A percentile compares a stretch with the other conserved stretches of the same genome.
phyloP scores from a whole-genome alignment of 257 asterid species.

The Nicotiana sylvestris region DNA sequence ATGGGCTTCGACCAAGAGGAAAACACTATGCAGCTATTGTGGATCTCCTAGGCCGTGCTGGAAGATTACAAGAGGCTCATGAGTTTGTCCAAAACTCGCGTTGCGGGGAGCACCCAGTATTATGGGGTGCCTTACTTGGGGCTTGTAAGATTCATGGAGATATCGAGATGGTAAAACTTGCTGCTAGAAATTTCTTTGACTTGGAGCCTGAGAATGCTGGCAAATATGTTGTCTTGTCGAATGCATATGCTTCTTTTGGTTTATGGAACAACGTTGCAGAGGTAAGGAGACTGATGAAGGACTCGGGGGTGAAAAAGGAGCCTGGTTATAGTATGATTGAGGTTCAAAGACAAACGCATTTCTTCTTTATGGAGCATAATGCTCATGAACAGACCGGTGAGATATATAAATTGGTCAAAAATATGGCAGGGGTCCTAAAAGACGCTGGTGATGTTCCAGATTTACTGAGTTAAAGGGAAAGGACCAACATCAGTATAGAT shows the following conservation, averaged over 20 bases:
- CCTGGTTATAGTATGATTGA: slow-evolving; percentile 97
- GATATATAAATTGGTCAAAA: slow-evolving; percentile 45
- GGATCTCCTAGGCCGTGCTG: slow-evolving; percentile 86
- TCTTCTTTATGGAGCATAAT: slow-evolving; percentile 85
- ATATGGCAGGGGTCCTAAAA: slow-evolving; percentile 45
- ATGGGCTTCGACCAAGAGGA: slow-evolving; percentile 66
- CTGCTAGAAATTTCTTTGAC: slow-evolving; percentile 75
- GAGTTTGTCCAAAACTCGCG: slow-evolving; percentile 50
- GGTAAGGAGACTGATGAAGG: slow-evolving; percentile 77
- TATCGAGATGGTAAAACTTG: slow-evolving; percentile 60
- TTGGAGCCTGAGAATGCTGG: slow-evolving; percentile 84
- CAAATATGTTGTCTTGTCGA: slow-evolving; percentile 75
- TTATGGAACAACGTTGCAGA: slow-evolving; percentile 86
- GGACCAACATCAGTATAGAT: background rate
- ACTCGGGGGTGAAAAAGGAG: slow-evolving; percentile 69
- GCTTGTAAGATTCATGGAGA: slow-evolving; percentile 81
- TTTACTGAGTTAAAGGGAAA: slow-evolving; percentile 29
- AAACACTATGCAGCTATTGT: slow-evolving; percentile 83
- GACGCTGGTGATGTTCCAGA: slow-evolving; percentile 49
- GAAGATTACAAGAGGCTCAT: slow-evolving; percentile 82
- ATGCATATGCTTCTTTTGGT: slow-evolving; percentile 84
- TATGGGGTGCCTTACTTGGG: slow-evolving; percentile 91
- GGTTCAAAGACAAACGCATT: slow-evolving; percentile 62
- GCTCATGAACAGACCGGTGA: slow-evolving; percentile 57
- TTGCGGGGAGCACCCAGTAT: slow-evolving; percentile 68